Conservation (phyloP, 2,329 filamentous ascomycete species). For the Parascedosporium putredinis region DNA sequence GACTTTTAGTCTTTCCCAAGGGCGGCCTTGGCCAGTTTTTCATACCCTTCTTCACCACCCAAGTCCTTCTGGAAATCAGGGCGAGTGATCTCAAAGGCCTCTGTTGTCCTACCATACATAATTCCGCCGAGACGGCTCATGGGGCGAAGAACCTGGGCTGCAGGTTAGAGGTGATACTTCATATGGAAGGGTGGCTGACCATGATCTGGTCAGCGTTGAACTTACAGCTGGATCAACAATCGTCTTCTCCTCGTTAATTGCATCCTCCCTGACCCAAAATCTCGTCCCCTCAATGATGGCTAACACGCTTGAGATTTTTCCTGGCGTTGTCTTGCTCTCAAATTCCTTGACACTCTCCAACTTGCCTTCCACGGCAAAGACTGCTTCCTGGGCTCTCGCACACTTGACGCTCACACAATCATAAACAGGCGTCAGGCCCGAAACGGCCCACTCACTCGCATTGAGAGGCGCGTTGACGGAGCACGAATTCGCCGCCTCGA, state of each 20-base stretch:
- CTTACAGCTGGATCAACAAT: conserved; percentile 60
- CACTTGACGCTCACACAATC: conserved; percentile 55
- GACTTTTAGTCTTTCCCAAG: neutral
- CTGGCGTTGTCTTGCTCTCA: conserved; percentile 58
- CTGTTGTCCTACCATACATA: conserved; percentile 62
- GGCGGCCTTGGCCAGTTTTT: conserved; percentile 31
- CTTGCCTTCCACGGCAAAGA: conserved; percentile 75
- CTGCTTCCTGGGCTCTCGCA: conserved; percentile 67
- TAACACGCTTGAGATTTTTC: conserved; percentile 64
- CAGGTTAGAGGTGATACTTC: neutral
- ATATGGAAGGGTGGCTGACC: neutral
- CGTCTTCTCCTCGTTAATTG: conserved; percentile 66
- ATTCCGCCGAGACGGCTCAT: conserved; percentile 77
- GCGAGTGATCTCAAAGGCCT: conserved; percentile 61
- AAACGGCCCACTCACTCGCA: conserved; percentile 67
- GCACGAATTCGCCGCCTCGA: conserved; percentile 81
- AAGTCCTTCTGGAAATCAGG: conserved; percentile 45
- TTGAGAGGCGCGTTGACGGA: conserved; percentile 69
- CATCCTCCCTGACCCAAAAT: conserved; percentile 87
- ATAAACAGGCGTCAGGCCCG: conserved; percentile 61
- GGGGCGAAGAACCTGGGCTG: conserved; percentile 54
- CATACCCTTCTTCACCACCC: conserved; percentile 41
- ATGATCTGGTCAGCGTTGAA: neutral
- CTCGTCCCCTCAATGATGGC: conserved; percentile 72
- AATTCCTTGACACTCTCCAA: conserved; percentile 68